These are phyloP conservation scores for Hypomontagnella submonticulosa DNA, from an alignment of 495 filamentous ascomycete species.

Conservation along the genomic window DNA sequence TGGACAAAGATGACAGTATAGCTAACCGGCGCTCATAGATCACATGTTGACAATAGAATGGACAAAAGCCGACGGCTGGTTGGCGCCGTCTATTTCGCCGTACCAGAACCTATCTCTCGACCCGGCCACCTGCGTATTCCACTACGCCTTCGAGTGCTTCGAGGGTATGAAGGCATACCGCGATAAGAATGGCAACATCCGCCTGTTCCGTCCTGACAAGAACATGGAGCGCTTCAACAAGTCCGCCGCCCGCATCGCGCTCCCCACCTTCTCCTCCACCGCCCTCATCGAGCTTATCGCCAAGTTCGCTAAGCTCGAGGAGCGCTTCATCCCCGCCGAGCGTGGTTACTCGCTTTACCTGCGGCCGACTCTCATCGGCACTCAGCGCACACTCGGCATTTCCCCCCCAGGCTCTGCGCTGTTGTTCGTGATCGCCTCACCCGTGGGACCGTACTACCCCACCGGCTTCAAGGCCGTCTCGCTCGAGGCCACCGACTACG, in stretches of 20 bases:
- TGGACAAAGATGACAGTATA: not conserved
- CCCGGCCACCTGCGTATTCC: slow-evolving; percentile 95
- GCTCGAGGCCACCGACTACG: slow-evolving; percentile 91
- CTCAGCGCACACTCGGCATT: slow-evolving; percentile 91
- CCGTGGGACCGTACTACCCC: slow-evolving; percentile 97
- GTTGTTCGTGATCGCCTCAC: slow-evolving; percentile 93
- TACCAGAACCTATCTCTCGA: slow-evolving; percentile 98
- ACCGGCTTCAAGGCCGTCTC: slow-evolving; percentile 97
- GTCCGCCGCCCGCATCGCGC: slow-evolving; percentile 87
- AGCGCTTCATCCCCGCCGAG: slow-evolving; percentile 84
- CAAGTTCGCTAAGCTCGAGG: slow-evolving; percentile 80
- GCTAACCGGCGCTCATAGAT: slow-evolving; percentile 63
- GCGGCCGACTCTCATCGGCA: slow-evolving; percentile 96
- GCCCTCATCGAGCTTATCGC: slow-evolving; percentile 82
- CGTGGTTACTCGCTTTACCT: slow-evolving; percentile 94
- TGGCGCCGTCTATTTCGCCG: slow-evolving; percentile 80
- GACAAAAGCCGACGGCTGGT: slow-evolving; percentile 82
- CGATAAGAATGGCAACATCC: slow-evolving; percentile 75
- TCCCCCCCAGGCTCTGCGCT: slow-evolving; percentile 90
- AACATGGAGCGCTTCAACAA: slow-evolving; percentile 96
- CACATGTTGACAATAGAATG: slow-evolving; percentile 98
- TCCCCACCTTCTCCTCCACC: slow-evolving; percentile 80
- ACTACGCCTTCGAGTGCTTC: slow-evolving; percentile 97
- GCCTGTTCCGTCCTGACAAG: slow-evolving; percentile 93
- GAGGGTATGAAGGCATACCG: slow-evolving; percentile 99